Conservation (phyloP, 2,329 filamentous ascomycete genomes). For the Nectriaceae sp. region DNA sequence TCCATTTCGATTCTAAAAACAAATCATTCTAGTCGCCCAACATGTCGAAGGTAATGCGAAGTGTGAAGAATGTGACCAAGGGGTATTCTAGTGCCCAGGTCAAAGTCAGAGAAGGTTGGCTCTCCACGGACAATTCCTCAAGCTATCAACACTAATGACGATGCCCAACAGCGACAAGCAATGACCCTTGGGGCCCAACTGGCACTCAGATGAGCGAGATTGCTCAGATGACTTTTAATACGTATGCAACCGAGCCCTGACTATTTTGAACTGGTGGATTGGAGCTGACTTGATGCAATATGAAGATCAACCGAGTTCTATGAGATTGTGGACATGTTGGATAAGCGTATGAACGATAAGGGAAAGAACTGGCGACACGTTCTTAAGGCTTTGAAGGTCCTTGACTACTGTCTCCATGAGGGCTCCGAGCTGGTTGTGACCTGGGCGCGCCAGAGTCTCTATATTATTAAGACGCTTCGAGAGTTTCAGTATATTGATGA, state of each 20-base stretch:
- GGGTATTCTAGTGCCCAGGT: conserved; percentile 96
- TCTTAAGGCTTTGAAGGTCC: conserved; percentile 92
- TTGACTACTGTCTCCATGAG: conserved; percentile 97
- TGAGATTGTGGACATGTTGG: conserved; percentile 99
- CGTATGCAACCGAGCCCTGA: conserved; percentile 59
- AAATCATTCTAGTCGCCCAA: conserved; percentile 31
- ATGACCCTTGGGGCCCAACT: conserved; percentile 97
- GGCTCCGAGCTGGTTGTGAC: conserved; percentile 95
- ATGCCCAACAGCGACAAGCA: conserved; percentile 79
- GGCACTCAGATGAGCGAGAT: conserved; percentile 99
- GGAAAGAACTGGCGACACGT: conserved; percentile 99
- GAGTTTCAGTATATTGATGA: conserved; percentile 98
- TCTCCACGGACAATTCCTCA: conserved; percentile 1
- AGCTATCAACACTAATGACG: conserved; percentile 18
- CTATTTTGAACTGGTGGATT: neutral
- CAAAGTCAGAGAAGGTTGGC: conserved; percentile 93
- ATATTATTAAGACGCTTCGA: conserved; percentile 96
- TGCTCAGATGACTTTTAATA: conserved; percentile 95
- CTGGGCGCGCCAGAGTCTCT: conserved; percentile 97
- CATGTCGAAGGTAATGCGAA: conserved; percentile 98
- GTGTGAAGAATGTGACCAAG: conserved; percentile 99
- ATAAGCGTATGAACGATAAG: conserved; percentile 98
- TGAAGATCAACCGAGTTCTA: conserved; percentile 92
- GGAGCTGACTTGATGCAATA: conserved; percentile 18
- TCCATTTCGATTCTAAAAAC: neutral